Base-by-base conservation (phyloP, 2,329 filamentous ascomycete genomes). In the Botrytis fabae region DNA sequence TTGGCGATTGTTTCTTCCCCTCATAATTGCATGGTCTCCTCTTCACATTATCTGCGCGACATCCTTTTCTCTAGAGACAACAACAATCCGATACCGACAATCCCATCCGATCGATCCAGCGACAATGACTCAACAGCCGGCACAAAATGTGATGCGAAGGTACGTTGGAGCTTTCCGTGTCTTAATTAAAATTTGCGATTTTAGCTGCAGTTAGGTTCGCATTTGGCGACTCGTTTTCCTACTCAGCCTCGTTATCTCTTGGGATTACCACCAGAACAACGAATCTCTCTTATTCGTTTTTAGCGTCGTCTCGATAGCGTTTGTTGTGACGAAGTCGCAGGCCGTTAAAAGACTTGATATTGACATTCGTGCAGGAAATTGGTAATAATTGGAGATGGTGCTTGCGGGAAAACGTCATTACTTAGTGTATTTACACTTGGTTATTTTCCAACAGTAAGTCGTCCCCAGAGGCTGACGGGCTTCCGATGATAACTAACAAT, bases 371-470 rank as follows among this genome's bases (percentile, higher is more conserved):
- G 28, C 81, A 97, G 95, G 86, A 98, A 98, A 85, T 87, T 98
- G 81, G 95, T 98, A 80, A 98, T 98, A 79, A 97, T 98, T 80
- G 95, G 95, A 75, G 95, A 98, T 81, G 96, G 96, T 86, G 96
- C 96, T 78, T 99, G 96, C 84, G 96, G 96, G 80, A 99, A 99
- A 87, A 99, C 96, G 70, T 97, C 94, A 90, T 85, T 99, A 80
- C 86, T 99, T 77, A 98, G 95, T 82, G 96, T 99, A 78, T 99
- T 99, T 84, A 99, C 96, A 51, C 87, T 99, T 71, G 96, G 96
- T 73, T 98, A 98, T 84, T 99, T 98, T 80, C 96, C 96, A 79
- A 97, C 94, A 81, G 95, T 98, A 86, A 85, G 94, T 89, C 64
- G 16, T 44, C 62, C 69, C 46, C 48, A 71, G 62, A 74, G 75